Percentiles rank a stretch among this genome's conserved stretches.
phyloP scores from a whole-genome alignment of 2,329 filamentous ascomycete genomes.

The Fusarium pilosicola region DNA sequence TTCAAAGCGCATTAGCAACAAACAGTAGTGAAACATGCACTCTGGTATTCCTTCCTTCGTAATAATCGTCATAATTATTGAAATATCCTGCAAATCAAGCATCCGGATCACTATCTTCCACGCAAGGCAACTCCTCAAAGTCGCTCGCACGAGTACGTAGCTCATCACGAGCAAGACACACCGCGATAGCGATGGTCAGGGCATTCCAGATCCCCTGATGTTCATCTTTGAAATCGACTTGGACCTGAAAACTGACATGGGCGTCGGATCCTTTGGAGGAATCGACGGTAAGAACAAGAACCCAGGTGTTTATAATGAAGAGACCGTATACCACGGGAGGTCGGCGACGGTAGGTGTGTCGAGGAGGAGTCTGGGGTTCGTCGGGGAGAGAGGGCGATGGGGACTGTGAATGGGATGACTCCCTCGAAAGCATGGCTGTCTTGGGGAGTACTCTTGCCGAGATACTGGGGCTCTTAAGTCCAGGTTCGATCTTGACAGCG shows the following conservation, averaged over 20 bases:
- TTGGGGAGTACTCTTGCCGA: background rate
- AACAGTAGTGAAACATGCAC: background rate
- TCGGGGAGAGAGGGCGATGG: background rate
- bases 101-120: constrained; percentile 53
- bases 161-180: constrained; percentile 55
- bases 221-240: constrained; percentile 52
- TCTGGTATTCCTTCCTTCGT: background rate
- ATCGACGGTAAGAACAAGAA: constrained; percentile 54
- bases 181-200: constrained; percentile 53
- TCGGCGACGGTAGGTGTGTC: constrained; percentile 40
- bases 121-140: constrained; percentile 47
- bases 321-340: constrained; percentile 57
- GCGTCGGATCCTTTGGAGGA: constrained; percentile 49
- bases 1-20: background rate
- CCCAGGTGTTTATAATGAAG: constrained; percentile 53
- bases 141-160: constrained; percentile 48
- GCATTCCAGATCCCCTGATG: constrained; percentile 58
- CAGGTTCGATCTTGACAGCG: constrained; percentile 19
- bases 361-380: constrained; percentile 14
- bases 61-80: background rate
- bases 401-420: background rate
- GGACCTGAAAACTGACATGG: constrained; percentile 57
- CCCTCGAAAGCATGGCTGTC: background rate
- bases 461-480: constrained; percentile 12
- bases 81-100: constrained; percentile 38